Evolutionary conservation across 2,329 filamentous ascomycete species (phyloP), one percentile per base, ranked within the genome.

Genomic region (Juglanconis oblonga): DNA sequence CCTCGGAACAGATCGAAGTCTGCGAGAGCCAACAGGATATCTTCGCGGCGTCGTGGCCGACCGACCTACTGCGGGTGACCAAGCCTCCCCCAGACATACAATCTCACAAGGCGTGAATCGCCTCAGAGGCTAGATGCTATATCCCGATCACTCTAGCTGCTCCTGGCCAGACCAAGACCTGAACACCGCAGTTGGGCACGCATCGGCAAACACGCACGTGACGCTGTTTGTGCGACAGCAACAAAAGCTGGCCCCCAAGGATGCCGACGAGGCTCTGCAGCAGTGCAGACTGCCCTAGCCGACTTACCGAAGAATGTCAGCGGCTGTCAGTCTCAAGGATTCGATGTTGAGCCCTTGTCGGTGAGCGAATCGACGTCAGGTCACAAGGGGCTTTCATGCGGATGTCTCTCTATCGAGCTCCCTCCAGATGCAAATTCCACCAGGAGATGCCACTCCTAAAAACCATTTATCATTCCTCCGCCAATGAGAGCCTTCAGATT

Each of bases 141-240:
- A 17, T 45, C 7, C 45, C 45, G 45, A 32, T 31, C 24, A n/a
- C 45, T 48, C 49, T 24, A 52, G 55, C 38, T 57, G 55, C 49
- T 45, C 49, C 40, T 52, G 55, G 56, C 52, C 56, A 38, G 10
- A 47, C 55, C 56, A 55, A 31, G 35, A 35, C 51, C 48, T 62
- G 42, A 53, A 38, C 52, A 58, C 60, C 45, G 58, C 60, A 62
- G 56, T 31, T 48, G 48, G 48, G 48, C 57, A 62, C 57, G 60
- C 60, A 62, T 55, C 48, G 47, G 40, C 52, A 33, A 50, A 42
- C 29, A 38, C 52, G 54, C 60, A 62, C 60, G 60, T 62, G 60
- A 62, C 56, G 53, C 35, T 52, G 31, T 47, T 48, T 45, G 52
- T 52, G 50, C 42, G 29, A 62, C 59, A 36, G 42, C 32, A 42